Conservation (phyloP, 1,284 basidiomycete species). For the Calocybe gambosa region DNA sequence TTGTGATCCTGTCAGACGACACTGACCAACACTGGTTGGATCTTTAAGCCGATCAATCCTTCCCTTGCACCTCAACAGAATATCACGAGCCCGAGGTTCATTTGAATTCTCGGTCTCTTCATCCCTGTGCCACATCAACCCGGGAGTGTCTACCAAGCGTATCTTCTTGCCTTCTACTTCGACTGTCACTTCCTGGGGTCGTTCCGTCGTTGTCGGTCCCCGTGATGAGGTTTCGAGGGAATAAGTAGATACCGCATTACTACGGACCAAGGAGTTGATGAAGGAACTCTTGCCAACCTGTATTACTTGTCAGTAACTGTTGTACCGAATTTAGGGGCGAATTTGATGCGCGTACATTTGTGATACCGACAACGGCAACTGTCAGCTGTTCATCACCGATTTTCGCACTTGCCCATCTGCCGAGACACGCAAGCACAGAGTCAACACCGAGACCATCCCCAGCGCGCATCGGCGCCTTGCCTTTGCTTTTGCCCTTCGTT, state of each 20-base stretch:
- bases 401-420: slow-evolving; percentile 41
- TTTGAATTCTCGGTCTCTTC: slow-evolving; percentile 39
- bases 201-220: slow-evolving; percentile 64
- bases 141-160: slow-evolving; percentile 79
- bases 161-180: slow-evolving; percentile 42
- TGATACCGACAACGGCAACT: slow-evolving; percentile 71
- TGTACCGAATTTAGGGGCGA: not conserved
- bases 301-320: slow-evolving; percentile 11
- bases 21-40: slow-evolving; percentile 68
- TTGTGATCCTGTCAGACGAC: slow-evolving; percentile 2
- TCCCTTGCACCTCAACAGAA: slow-evolving; percentile 76
- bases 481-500: slow-evolving; percentile 40
- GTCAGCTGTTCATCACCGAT: slow-evolving; percentile 40
- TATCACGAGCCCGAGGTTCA: slow-evolving; percentile 55
- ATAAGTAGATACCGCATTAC: slow-evolving; percentile 58
- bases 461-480: slow-evolving; percentile 35
- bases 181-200: slow-evolving; percentile 58
- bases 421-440: slow-evolving; percentile 40
- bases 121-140: slow-evolving; percentile 54
- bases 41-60: slow-evolving; percentile 88
- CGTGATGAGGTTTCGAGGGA: slow-evolving; percentile 45
- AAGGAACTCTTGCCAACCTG: slow-evolving; percentile 80
- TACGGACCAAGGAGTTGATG: slow-evolving; percentile 66
- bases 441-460: slow-evolving; percentile 58
- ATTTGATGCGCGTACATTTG: slow-evolving; percentile 52